Conservation (phyloP, 106 monocot genomes). For the Acorus calamus region DNA sequence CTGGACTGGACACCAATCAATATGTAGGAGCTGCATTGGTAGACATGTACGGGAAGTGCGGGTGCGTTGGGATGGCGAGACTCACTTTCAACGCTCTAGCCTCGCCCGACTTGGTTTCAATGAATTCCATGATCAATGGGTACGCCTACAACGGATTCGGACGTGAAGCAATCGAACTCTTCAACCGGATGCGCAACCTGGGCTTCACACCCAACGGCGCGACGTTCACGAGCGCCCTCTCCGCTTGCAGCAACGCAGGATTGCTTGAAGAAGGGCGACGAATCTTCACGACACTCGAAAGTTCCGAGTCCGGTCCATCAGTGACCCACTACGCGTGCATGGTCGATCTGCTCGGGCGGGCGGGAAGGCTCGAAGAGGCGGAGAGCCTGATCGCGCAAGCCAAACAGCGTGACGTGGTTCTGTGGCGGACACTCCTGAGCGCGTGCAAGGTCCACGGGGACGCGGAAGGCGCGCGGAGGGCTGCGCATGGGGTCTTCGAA, state of each 20-base stretch:
- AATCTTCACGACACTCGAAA: slow-evolving; percentile 28
- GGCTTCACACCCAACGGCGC: slow-evolving; percentile 34
- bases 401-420: slow-evolving; percentile 33
- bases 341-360: slow-evolving; percentile 49
- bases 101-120: slow-evolving; percentile 36
- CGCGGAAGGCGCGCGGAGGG: slow-evolving; percentile 41
- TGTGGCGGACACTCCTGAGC: slow-evolving; percentile 61
- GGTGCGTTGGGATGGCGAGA: slow-evolving; percentile 32
- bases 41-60: slow-evolving; percentile 64
- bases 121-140: slow-evolving; percentile 54
- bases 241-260: slow-evolving; percentile 57
- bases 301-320: slow-evolving; percentile 19
- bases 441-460: slow-evolving; percentile 59
- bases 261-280: slow-evolving; percentile 47
- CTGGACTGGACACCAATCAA: slow-evolving; percentile 20
- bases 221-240: slow-evolving; percentile 38
- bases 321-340: slow-evolving; percentile 47
- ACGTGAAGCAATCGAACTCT: slow-evolving; percentile 36
- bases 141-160: slow-evolving; percentile 59
- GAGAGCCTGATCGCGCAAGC: slow-evolving; percentile 16
- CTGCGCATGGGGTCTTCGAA: slow-evolving; percentile 39
- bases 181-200: slow-evolving; percentile 13
- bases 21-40: slow-evolving; percentile 51
- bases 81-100: slow-evolving; percentile 24
- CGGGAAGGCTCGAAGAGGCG: slow-evolving; percentile 52